These are phyloP conservation scores for Houttuynia cordata DNA, from an alignment of 164 flowering plant genomes.

Conservation along the genomic window DNA sequence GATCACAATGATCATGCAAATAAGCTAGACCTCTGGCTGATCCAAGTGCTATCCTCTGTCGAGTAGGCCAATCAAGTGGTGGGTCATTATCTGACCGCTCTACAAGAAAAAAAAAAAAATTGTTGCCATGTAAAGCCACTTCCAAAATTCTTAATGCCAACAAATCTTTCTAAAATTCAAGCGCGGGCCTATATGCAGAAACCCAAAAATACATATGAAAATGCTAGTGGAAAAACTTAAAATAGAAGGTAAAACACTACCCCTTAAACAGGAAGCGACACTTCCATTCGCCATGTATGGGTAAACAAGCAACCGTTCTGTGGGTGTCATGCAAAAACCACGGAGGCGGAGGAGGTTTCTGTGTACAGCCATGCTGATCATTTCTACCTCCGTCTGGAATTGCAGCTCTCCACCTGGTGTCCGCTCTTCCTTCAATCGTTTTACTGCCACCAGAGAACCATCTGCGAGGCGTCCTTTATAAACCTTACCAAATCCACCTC, in stretches of 20 bases:
- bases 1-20: conserved; percentile 95
- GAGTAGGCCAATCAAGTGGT: conserved; percentile 79
- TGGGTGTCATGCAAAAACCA: conserved; percentile 38
- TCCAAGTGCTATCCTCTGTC: conserved; percentile 76
- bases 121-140: not conserved
- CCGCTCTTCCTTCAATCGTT: conserved; percentile 34
- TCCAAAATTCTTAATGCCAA: not conserved
- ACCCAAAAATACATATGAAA: too few species aligned
- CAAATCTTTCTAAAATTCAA: not conserved
- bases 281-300: conserved; percentile 39
- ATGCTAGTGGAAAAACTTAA: too few species aligned
- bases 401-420: conserved; percentile 35
- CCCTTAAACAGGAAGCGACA: conserved; percentile 36
- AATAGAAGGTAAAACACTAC: conserved; percentile 6
- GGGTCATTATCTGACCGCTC: conserved; percentile 60
- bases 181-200: not conserved
- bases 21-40: conserved; percentile 90
- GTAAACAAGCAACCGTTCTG: conserved; percentile 36
- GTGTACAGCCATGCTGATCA: conserved; percentile 42
- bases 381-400: conserved; percentile 37
- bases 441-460: conserved; percentile 38
- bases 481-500: conserved; percentile 43
- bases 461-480: conserved; percentile 38
- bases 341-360: conserved; percentile 27
- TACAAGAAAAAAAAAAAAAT: conserved; percentile 18